Conservation (phyloP, 2,329 filamentous ascomycete species). For the Colletotrichum sublineola region DNA sequence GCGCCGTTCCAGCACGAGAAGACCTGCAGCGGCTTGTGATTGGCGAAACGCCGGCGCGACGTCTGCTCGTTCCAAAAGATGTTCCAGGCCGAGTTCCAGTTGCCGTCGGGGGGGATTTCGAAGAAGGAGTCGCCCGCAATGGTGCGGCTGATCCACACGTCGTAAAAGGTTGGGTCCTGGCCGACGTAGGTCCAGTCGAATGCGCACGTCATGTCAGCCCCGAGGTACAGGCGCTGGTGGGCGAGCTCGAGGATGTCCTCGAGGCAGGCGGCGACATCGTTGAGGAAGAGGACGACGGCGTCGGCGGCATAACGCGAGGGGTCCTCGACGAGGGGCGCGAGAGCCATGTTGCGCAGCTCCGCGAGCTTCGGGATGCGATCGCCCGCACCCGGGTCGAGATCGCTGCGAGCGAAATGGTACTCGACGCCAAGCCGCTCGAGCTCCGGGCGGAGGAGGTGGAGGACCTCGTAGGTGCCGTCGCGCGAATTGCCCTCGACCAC, state of each 20-base stretch:
- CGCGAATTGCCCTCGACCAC: slow-evolving; percentile 68
- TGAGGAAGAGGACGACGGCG: slow-evolving; percentile 65
- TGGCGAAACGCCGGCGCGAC: slow-evolving; percentile 50
- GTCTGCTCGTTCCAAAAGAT: slow-evolving; percentile 65
- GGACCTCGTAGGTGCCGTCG: slow-evolving; percentile 66
- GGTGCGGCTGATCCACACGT: slow-evolving; percentile 66
- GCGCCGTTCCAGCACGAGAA: slow-evolving; percentile 74
- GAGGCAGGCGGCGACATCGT: slow-evolving; percentile 65
- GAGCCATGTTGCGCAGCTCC: slow-evolving; percentile 64
- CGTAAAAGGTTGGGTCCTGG: slow-evolving; percentile 64
- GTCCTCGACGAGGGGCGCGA: slow-evolving; percentile 59
- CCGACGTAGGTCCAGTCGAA: slow-evolving; percentile 69
- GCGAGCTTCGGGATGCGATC: slow-evolving; percentile 63
- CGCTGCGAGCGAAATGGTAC: slow-evolving; percentile 59
- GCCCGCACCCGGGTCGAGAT: slow-evolving; percentile 57
- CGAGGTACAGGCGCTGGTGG: slow-evolving; percentile 60
- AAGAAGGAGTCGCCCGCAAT: slow-evolving; percentile 69
- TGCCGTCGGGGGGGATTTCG: slow-evolving; percentile 62
- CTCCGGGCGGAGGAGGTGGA: slow-evolving; percentile 55
- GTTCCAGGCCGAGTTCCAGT: slow-evolving; percentile 62
- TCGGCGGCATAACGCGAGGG: slow-evolving; percentile 41
- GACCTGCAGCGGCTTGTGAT: slow-evolving; percentile 67
- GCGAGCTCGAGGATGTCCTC: slow-evolving; percentile 65
- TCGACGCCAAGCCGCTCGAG: slow-evolving; percentile 54
- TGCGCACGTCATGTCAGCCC: slow-evolving; percentile 69